Base-by-base conservation (phyloP, 1,139 yeast genomes). In the Candida pseudoviswanathii region DNA sequence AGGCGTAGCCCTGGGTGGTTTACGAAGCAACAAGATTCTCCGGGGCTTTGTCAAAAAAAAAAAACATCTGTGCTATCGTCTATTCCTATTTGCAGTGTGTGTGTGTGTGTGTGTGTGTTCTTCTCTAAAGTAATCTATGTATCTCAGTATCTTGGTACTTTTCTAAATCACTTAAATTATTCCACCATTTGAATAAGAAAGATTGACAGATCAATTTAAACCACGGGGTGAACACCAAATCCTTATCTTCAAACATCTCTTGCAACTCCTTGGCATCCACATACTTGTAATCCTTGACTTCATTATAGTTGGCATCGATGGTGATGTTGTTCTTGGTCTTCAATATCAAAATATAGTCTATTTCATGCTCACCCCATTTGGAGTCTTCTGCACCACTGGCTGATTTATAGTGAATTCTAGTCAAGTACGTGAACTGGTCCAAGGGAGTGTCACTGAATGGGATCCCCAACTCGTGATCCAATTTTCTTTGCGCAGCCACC, bases 321-420 rank as follows among this genome's bases (percentile, higher is more conserved):
- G 70, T 65, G 38, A 82, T 69, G 41, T 68, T 68, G 42, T 91
- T 84, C 54, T 80, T 75, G 30, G 91, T 73, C 63, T 78, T 81
- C 61, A 88, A 84, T 54, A 94, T 85, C 62, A 95, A 78, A 58
- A 94, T 95, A 69, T 94, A 94, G 69, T 94, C 99, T 57, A 94
- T 88, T 70, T 94, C 99, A 65, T 94, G 99, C 67, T 94, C 99
- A 45, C 98, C 99, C 99, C 99, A 94, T 51, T 83, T 80, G 27
- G 89, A 91, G 57, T 78, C 78, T 52, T 81, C 81, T 41, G 65
- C 74, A 2, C 78, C 77, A 58, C 87, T 81, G 34, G 97, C 94
- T 6, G 97, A 90, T 74, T 85, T 87, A 71, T 94, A 94, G 71
- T 94, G 99, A 59, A 94, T 94, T 72, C 99, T 83, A 31, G 97